Evolutionary conservation across 768 basidiomycete genomes (phyloP).

Genomic region (Porpolomopsis calyptriformis): DNA sequence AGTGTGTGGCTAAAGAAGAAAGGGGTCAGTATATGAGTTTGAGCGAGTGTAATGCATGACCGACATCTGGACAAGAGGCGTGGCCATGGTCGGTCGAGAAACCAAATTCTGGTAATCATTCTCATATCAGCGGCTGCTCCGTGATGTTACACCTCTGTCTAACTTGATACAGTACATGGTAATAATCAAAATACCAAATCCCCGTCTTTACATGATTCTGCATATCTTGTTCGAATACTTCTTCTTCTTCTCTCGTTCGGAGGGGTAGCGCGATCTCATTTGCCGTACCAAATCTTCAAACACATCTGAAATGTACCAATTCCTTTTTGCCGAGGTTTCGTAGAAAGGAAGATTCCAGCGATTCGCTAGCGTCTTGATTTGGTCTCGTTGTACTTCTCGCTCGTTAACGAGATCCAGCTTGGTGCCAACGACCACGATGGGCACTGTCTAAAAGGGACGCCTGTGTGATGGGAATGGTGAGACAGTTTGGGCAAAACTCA

Average conservation of each 20-base stretch:
- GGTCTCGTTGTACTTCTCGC: constrained; percentile 59
- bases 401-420: constrained; percentile 75
- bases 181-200: background rate
- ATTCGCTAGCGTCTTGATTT: constrained; percentile 52
- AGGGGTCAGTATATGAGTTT: too few species aligned
- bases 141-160: too few species aligned
- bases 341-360: constrained; percentile 70
- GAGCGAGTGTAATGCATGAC: too few species aligned
- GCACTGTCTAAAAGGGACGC: constrained; percentile 37
- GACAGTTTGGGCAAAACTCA: constrained; percentile 20
- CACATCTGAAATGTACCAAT: constrained; percentile 71
- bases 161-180: too few species aligned
- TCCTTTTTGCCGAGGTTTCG: constrained; percentile 80
- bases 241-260: constrained; percentile 29
- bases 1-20: constrained; percentile 28
- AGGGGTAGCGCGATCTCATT: constrained; percentile 59
- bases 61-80: too few species aligned
- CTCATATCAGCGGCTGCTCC: too few species aligned
- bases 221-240: constrained; percentile 24
- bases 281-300: constrained; percentile 70
- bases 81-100: too few species aligned
- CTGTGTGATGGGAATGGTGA: background rate
- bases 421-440: constrained; percentile 80
- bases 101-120: too few species aligned
- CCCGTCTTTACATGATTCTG: constrained; percentile 29